Evolutionary conservation across 1,284 basidiomycete genomes (phyloP), one percentile per base, ranked within the genome.

Genomic region (Cutaneotrichosporon cavernicola): DNA sequence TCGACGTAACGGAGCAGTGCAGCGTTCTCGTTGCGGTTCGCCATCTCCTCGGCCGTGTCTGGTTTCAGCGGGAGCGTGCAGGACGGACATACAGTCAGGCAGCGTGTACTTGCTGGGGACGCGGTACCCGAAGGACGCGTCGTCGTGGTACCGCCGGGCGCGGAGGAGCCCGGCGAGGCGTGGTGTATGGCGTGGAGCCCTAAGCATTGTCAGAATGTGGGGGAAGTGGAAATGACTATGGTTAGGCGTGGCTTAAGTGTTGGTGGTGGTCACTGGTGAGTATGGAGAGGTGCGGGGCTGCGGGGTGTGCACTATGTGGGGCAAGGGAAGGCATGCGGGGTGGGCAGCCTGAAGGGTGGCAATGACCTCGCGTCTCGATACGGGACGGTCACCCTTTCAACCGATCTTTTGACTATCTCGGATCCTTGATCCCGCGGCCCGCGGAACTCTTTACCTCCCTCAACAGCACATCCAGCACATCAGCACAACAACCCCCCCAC

Each of bases 1-100:
- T 95, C 92, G 16, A 92, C 90, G 73, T 93, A 94, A 49, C 92
- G 88, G 40, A 95, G 81, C 14, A 96, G 81, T 2, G 90, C 82
- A 0, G 92, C 91, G 73, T 94, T 92, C 10, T 78, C 76, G 16
- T 84, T 84, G 21, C 92, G 58, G 57, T 95, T 95, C 56, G 84
- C 80, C 4, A 96, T 83, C 75, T 95, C 91, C 0, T 84, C 82
- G 1, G 84, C 76, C 0, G 89, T 90, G 74, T 93, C 91, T 92
- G 70, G 40, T 31, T 60, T 59, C 11, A 26, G 51, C 32, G 18
- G 9, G 21, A 51, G 26, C 31, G 30, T 40, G 10, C 26, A 30
- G 14, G 18, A n/a, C 8, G 8, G 14, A 84, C 89, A 74, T 78
- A 91, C 90, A 92, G 69, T 91, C 90, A 40, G 90, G 87, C 68